phyloP scores from a whole-genome alignment of 805 yeast genomes.

The Ogataea haglerorum region DNA sequence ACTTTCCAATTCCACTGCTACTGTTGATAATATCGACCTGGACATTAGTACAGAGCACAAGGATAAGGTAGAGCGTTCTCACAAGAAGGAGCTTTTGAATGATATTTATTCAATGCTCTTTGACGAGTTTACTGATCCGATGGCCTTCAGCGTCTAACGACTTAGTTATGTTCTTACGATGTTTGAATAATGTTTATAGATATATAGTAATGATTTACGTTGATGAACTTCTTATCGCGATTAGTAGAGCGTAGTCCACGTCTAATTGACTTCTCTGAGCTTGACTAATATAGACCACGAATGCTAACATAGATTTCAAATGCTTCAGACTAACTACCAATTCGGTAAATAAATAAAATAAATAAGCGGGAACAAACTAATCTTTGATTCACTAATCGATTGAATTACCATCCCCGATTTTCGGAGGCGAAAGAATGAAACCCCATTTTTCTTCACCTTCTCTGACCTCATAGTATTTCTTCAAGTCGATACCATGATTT shows the following conservation, averaged over 20 bases:
- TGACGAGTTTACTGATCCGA: slow-evolving; percentile 40
- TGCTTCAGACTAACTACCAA: background rate
- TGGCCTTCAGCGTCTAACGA: slow-evolving; percentile 27
- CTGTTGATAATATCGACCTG: background rate
- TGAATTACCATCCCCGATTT: background rate
- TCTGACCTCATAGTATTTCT: slow-evolving; percentile 54
- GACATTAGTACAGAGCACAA: background rate
- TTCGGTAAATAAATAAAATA: slow-evolving; percentile 20
- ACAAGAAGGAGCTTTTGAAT: slow-evolving; percentile 32
- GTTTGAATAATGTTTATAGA: slow-evolving; percentile 31
- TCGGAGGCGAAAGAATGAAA: slow-evolving; percentile 44
- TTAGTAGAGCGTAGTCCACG: no score
- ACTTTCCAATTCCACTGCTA: background rate
- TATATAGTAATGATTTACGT: background rate
- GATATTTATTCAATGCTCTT: slow-evolving; percentile 46
- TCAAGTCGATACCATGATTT: slow-evolving; percentile 73
- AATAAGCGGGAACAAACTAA: no score
- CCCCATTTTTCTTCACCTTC: slow-evolving; percentile 60
- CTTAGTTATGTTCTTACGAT: background rate
- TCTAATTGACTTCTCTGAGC: no score
- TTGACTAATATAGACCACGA: no score
- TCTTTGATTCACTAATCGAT: no score
- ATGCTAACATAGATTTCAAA: no score
- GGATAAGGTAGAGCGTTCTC: background rate
- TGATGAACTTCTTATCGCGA: background rate